A percentile compares a stretch with the other conserved stretches of the same genome.
phyloP scores from a whole-genome alignment of 768 basidiomycete species.

The Suillus plorans region DNA sequence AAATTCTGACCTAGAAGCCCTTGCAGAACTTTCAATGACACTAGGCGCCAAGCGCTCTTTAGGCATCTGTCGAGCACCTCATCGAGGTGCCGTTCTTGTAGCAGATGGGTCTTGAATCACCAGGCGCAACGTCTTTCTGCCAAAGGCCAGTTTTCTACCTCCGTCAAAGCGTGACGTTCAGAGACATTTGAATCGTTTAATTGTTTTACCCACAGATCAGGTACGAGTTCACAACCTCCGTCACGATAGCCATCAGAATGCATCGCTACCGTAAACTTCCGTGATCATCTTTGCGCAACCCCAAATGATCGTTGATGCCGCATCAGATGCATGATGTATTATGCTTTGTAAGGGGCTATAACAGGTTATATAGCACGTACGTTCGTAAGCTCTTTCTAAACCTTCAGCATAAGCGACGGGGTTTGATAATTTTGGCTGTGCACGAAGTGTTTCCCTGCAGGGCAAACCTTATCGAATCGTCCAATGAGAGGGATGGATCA shows the following conservation, averaged over 20 bases:
- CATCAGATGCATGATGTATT: too few species aligned
- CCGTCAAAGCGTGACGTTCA: background rate
- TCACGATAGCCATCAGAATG: background rate
- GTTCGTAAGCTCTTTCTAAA: background rate
- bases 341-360: background rate
- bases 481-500: background rate
- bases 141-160: background rate
- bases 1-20: background rate
- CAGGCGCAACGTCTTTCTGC: background rate
- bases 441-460: background rate
- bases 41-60: background rate
- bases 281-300: background rate
- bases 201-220: background rate
- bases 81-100: background rate
- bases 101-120: background rate
- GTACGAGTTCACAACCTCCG: background rate
- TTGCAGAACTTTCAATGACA: background rate
- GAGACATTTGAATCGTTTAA: background rate
- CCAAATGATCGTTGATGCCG: background rate
- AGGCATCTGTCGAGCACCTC: too few species aligned
- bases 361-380: background rate
- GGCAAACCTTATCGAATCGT: background rate
- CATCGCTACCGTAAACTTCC: background rate
- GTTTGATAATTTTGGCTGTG: background rate
- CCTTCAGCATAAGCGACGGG: background rate